These are phyloP conservation scores for Paramecium primaurelia DNA, from an alignment of 73 alveolate species.

Conservation along the genomic window DNA sequence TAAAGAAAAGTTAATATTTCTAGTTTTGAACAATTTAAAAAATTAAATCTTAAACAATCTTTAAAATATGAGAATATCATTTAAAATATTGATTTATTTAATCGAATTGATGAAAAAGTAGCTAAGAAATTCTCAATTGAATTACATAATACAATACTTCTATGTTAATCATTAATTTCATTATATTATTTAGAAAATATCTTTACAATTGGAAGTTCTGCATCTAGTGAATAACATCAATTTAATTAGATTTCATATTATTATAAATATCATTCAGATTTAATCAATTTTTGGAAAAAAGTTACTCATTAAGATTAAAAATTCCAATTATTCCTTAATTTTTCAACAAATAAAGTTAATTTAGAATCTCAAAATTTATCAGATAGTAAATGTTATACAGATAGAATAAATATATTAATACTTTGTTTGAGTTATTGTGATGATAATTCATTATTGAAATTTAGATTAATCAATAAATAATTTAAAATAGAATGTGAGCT, in stretches of 20 bases:
- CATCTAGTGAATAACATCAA: neutral
- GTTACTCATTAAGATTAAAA: neutral
- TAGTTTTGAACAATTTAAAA: neutral
- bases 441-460: neutral
- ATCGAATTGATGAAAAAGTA: neutral
- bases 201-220: neutral
- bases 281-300: neutral
- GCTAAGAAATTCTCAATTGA: neutral
- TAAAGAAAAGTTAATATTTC: neutral
- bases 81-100: neutral
- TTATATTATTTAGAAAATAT: constrained; percentile 2
- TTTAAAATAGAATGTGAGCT: neutral
- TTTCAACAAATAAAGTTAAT: neutral
- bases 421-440: neutral
- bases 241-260: neutral
- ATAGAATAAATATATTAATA: neutral
- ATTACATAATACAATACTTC: neutral
- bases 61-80: neutral
- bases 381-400: neutral
- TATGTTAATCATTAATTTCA: neutral
- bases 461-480: neutral
- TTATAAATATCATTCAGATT: neutral
- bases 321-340: neutral
- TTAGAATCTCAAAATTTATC: neutral
- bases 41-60: neutral